Percentiles rank a stretch among this genome's conserved stretches.
These are phyloP conservation scores for Wickerhamiella qilinensis DNA, from an alignment of 805 yeast species.

Conservation along the genomic window DNA sequence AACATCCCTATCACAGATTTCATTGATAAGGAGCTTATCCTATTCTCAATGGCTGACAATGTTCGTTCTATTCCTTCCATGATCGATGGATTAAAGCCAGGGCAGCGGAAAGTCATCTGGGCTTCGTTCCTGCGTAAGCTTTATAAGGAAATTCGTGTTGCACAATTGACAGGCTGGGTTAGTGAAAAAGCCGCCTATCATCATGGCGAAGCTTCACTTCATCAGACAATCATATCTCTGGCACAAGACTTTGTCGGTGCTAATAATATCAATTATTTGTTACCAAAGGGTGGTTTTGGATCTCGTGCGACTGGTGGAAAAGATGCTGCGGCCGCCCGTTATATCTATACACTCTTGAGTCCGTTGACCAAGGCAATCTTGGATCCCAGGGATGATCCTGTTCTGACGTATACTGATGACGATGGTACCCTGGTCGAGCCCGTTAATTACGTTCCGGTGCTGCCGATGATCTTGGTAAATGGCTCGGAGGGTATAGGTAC, in stretches of 20 bases:
- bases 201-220: slow-evolving; percentile 82
- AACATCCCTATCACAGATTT: slow-evolving; percentile 85
- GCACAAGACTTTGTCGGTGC: slow-evolving; percentile 94
- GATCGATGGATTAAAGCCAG: slow-evolving; percentile 91
- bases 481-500: slow-evolving; percentile 98
- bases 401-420: slow-evolving; percentile 68
- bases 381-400: slow-evolving; percentile 62
- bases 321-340: slow-evolving; percentile 96
- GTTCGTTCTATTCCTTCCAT: slow-evolving; percentile 89
- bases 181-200: slow-evolving; percentile 84
- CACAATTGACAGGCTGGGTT: slow-evolving; percentile 79
- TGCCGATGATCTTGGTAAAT: slow-evolving; percentile 88
- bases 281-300: slow-evolving; percentile 94
- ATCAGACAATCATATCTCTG: slow-evolving; percentile 79
- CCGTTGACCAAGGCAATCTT: slow-evolving; percentile 63
- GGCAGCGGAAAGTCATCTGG: slow-evolving; percentile 83
- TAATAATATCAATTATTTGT: slow-evolving; percentile 67
- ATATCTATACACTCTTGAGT: slow-evolving; percentile 73
- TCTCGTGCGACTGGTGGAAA: slow-evolving; percentile 94
- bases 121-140: slow-evolving; percentile 77
- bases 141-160: slow-evolving; percentile 67
- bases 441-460: slow-evolving; percentile 83
- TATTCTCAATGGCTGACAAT: slow-evolving; percentile 94
- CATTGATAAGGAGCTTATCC: slow-evolving; percentile 84
- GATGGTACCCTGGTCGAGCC: slow-evolving; percentile 94